Evolutionary conservation across 2,329 filamentous ascomycete genomes (phyloP), one percentile per base, ranked within the genome.

Genomic region (Colletotrichum sp.): DNA sequence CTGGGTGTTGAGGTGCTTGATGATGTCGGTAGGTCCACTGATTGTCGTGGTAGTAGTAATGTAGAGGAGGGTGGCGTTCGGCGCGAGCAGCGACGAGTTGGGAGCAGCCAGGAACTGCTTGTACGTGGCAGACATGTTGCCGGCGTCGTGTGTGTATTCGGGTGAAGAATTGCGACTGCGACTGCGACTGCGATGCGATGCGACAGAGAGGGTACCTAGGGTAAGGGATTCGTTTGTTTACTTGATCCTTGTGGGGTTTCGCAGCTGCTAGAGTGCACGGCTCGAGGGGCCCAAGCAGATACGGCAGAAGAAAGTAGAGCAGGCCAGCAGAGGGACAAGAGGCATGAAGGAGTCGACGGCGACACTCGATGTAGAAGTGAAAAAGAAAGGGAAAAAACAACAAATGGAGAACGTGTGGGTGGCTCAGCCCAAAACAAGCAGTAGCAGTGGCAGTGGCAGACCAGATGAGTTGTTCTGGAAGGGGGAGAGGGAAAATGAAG

Each of bases 31-130:
- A 61, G 93, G 84, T 78, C 94, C 92, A 75, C 89, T 87, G 81
- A 97, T 87, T 76, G 91, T 91, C 38, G 93, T 95, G 15, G 95
- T 93, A 9, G 96, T 98, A 70, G 96, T 95, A 83, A 98, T 93
- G 87, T 98, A 99, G 87, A 96, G 92, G 78, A 96, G 86, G 58
- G 93, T 90, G 72, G 93, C 93, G 82, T 93, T 88, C 68, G 89
- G 85, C 43, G 92, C 88, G 79, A 96, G 86, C 70, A 90, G 85
- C 70, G 90, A 89, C 69, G 91, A 85, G 83, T 86, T 92, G 76
- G 93, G 93, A 76, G 90, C 87, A 80, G 90, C 88, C 70, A 96
- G 88, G 82, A 95, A 96, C 85, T 91, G 90, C 87, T 92, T 90
- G 86, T 96, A 96, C 74, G 88, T 81, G 78, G 84, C 81, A 76